These are phyloP conservation scores for Seiridium cupressi DNA, from an alignment of 2,329 filamentous ascomycete genomes.

Conservation along the genomic window DNA sequence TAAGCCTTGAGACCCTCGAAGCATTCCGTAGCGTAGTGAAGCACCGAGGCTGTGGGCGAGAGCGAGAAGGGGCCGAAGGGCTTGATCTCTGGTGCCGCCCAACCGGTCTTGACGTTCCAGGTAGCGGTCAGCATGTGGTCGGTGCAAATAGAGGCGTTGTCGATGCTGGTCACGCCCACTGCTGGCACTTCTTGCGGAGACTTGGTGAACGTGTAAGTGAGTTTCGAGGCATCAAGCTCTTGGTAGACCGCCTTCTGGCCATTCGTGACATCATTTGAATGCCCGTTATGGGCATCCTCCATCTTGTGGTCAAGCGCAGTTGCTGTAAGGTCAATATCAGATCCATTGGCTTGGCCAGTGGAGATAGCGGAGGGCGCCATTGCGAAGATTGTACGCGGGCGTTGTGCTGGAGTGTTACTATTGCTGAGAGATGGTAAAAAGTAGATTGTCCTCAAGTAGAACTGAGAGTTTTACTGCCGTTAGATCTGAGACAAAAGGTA, in stretches of 20 bases:
- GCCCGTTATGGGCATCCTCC: conserved; percentile 28
- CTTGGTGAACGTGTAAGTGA: conserved; percentile 46
- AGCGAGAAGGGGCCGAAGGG: conserved; percentile 66
- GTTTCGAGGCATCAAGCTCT: conserved; percentile 62
- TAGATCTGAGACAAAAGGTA: not conserved
- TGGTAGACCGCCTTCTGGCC: conserved; percentile 45
- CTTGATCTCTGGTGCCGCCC: conserved; percentile 62
- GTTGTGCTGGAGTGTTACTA: not conserved
- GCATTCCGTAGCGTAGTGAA: conserved; percentile 77
- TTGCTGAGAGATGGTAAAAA: not conserved
- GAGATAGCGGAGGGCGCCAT: conserved; percentile 49
- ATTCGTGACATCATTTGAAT: conserved; percentile 21
- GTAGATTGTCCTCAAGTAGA: not conserved
- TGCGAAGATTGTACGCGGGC: not conserved
- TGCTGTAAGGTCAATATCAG: conserved; percentile 51
- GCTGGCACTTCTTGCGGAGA: conserved; percentile 23
- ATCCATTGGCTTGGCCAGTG: conserved; percentile 35
- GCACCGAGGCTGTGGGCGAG: conserved; percentile 65
- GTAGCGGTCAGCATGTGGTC: conserved; percentile 81
- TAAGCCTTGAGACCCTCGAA: conserved; percentile 76
- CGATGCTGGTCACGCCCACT: conserved; percentile 23
- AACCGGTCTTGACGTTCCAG: conserved; percentile 61
- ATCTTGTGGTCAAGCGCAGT: conserved; percentile 51
- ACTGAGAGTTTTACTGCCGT: not conserved
- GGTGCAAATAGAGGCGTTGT: conserved; percentile 58